phyloP scores from a whole-genome alignment of 208 protist species.

The Leishmania aethiopica region DNA sequence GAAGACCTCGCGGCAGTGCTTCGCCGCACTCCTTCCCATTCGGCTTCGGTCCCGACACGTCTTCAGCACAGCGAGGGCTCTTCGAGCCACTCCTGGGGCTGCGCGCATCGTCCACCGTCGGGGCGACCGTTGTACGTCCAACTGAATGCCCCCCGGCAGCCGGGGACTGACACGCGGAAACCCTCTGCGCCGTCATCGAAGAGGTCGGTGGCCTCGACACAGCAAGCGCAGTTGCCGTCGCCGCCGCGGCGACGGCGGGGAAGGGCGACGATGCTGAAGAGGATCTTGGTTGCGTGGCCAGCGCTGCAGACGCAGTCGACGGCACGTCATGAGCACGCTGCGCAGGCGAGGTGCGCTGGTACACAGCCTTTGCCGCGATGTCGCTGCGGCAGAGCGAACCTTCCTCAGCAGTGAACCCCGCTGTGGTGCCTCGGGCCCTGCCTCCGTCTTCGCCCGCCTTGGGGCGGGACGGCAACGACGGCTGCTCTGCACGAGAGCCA shows the following conservation, averaged over 20 bases:
- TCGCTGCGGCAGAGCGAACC: background rate
- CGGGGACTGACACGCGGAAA: background rate
- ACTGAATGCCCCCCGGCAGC: background rate
- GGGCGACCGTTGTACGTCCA: background rate
- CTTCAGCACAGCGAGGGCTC: background rate
- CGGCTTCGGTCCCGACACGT: background rate
- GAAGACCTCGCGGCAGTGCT: background rate
- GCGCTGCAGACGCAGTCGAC: background rate
- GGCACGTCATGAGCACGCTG: background rate
- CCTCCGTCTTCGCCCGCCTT: background rate
- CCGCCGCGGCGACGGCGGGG: background rate
- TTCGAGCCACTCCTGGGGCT: background rate
- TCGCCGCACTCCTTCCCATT: background rate
- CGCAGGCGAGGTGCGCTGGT: background rate
- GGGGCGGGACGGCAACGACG: background rate
- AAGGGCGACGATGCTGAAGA: background rate
- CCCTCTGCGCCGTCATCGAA: background rate
- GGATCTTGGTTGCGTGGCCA: background rate
- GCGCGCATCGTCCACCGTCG: background rate
- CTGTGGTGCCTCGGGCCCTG: background rate
- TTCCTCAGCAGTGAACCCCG: background rate
- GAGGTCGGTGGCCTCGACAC: background rate
- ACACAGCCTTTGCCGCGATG: background rate
- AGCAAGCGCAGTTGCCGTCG: background rate
- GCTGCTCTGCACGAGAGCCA: background rate